phyloP scores from a whole-genome alignment of 441 rosid species.

The Eutrema salsugineum region DNA sequence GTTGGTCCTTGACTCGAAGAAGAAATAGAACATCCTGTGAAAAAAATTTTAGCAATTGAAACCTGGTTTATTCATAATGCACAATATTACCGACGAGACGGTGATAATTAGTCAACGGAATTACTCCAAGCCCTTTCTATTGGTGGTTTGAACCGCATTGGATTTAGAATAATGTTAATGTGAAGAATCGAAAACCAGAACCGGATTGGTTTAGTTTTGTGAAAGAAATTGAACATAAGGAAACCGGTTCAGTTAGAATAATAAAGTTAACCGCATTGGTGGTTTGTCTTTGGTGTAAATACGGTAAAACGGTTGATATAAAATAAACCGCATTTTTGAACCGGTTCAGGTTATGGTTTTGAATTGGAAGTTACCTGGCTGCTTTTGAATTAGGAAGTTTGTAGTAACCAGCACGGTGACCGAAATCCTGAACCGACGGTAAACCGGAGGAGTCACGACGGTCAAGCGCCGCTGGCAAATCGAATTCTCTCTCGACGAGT shows the following conservation, averaged over 20 bases:
- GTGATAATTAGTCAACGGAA: neutral
- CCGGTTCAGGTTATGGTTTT: neutral
- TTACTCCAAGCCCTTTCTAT: neutral
- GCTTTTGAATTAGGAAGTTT: conserved; percentile 61
- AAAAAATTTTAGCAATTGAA: neutral
- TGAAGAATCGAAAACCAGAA: neutral
- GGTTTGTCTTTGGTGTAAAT: neutral
- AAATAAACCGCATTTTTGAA: neutral
- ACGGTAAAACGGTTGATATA: neutral
- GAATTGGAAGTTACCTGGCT: conserved; percentile 56
- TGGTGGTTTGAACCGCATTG: conserved; percentile 10
- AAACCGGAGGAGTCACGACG: conserved; percentile 32
- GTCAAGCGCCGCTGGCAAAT: conserved; percentile 35
- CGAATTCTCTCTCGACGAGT: conserved; percentile 51
- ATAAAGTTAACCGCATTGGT: neutral
- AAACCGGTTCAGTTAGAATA: neutral
- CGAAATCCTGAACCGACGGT: conserved; percentile 62
- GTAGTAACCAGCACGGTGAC: conserved; percentile 86
- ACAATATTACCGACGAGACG: neutral
- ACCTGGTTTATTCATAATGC: neutral
- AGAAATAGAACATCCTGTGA: conserved; percentile 84
- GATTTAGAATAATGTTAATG: neutral
- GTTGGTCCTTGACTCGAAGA: conserved; percentile 70
- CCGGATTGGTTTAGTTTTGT: neutral
- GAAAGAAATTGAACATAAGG: neutral